phyloP scores from a whole-genome alignment of 108 stramenopile genomes.

The Tribonema minus region DNA sequence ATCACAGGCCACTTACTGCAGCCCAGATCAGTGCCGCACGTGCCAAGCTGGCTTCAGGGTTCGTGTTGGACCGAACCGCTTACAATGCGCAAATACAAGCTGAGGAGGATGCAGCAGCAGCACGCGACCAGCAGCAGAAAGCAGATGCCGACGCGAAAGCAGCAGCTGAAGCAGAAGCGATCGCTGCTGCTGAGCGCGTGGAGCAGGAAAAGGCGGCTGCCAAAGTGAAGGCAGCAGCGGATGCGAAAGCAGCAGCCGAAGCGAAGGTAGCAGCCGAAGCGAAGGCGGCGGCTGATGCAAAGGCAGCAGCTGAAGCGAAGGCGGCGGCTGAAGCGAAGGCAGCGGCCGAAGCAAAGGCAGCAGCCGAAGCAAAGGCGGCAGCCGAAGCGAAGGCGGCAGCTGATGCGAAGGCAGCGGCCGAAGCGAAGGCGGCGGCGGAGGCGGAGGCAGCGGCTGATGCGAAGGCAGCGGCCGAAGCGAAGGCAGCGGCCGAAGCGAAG shows the following conservation, averaged over 20 bases:
- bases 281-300: background rate
- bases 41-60: no score
- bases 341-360: background rate
- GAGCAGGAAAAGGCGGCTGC: background rate
- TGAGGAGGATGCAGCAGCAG: no score
- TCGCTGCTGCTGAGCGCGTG: no score
- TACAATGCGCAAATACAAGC: no score
- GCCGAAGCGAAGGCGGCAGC: background rate
- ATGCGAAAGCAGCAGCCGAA: background rate
- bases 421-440: background rate
- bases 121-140: no score
- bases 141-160: no score
- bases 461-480: background rate
- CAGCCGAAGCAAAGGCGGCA: background rate
- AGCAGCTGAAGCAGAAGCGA: no score
- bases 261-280: background rate
- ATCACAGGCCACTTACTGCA: no score
- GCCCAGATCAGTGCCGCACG: no score
- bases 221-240: background rate
- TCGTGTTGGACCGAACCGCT: no score
- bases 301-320: background rate
- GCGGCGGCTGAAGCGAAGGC: background rate
- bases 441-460: background rate
- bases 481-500: background rate
- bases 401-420: background rate